Conservation (phyloP, 768 basidiomycete species). For the Lentinus tigrinus region DNA sequence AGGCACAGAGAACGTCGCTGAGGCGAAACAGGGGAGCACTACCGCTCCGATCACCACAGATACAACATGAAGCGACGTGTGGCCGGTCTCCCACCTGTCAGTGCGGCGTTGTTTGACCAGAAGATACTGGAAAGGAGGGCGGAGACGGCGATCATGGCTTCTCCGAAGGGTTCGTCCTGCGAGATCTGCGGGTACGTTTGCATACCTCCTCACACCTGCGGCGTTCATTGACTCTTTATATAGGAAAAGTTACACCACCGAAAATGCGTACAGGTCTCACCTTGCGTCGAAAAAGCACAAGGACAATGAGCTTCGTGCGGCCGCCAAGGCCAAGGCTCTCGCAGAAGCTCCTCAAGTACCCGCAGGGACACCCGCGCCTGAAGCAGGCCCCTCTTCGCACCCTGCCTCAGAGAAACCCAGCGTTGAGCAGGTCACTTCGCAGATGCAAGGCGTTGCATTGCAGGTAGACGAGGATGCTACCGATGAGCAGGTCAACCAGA, state of each 20-base stretch:
- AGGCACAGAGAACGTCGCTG: neutral
- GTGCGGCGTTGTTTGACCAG: constrained; percentile 73
- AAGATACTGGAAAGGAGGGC: constrained; percentile 80
- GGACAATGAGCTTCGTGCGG: constrained; percentile 63
- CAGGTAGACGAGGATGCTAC: constrained; percentile 38
- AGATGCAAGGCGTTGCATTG: constrained; percentile 22
- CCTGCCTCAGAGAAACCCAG: neutral
- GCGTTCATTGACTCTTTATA: neutral
- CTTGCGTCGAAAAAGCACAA: constrained; percentile 87
- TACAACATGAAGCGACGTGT: constrained; percentile 99
- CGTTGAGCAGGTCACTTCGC: neutral
- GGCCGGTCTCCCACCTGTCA: constrained; percentile 85
- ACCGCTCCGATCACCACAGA: constrained; percentile 91
- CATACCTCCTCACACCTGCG: neutral
- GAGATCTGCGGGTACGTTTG: constrained; percentile 75
- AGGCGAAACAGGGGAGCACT: constrained; percentile 65
- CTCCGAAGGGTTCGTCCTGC: constrained; percentile 62
- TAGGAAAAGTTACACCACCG: constrained; percentile 87
- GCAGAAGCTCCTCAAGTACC: neutral
- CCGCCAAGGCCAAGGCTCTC: constrained; percentile 22
- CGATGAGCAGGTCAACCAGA: constrained; percentile 47
- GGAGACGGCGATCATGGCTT: constrained; percentile 69
- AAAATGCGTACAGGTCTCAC: constrained; percentile 88
- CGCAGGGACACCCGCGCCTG: neutral
- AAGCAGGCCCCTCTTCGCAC: neutral